Base-by-base conservation (phyloP, 768 basidiomycete species). In the Dioszegia hungarica region DNA sequence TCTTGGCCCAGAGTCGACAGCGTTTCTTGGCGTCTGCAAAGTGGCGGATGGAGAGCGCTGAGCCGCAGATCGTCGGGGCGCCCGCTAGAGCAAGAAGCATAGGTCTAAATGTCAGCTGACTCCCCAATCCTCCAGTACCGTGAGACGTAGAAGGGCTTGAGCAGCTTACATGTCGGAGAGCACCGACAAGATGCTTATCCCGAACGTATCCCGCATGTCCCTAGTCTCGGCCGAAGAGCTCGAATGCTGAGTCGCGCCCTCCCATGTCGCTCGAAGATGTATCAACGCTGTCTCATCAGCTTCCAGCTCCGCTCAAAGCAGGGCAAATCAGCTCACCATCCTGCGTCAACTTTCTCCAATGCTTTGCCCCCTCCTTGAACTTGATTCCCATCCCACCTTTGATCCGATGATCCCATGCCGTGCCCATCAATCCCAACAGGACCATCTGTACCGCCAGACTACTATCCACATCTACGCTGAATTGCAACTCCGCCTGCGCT, bases 21-120 rank as follows among this genome's bases (percentile, higher is more conserved):
- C 66, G 60, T 14, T 66, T 57, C 52, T 61, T 59, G 17, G 66
- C 69, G 49, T 70, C 68, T n/a, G 60, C 57, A 29, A 59, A 63
- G 44, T 67, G 63, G 4, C 60, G 46, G 2, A 60, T 61, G 0
- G 63, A 61, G 44, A 67, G 60, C 57, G 54, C 8, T 12, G 66
- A 48, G 8, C 69, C 69, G 31, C 63, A 67, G 20, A 71, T 41
- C 6, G 55, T 40, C 1, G 61, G 56, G 3, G 63, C 59, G 17
- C 66, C 68, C 15, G 66, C 63, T 2, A 64, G 61, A 12, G 65
- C 64, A 15, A 63, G 68, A 29, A 70, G 39, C 68, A 70, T 70
- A 3, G 68, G 68, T 10, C 66, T 67, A 37, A 38, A 20, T 33
- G 33, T 49, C 39, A 44, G 34, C 36, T n/a, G 31, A 9, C 37